phyloP scores from a whole-genome alignment of 768 basidiomycete genomes.

The Leccinum barrowsii region DNA sequence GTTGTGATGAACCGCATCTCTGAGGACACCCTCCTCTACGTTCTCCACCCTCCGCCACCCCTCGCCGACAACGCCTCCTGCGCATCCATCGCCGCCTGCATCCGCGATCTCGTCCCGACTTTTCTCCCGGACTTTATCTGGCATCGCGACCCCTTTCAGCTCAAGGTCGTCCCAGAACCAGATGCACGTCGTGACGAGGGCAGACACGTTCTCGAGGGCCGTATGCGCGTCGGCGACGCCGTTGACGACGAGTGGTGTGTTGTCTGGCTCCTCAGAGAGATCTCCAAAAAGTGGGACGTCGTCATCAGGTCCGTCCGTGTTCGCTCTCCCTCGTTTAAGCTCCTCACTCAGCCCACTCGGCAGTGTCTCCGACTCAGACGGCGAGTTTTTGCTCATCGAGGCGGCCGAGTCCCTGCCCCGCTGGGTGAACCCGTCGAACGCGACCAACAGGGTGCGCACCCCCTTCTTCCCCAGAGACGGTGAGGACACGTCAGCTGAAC shows the following conservation, averaged over 20 bases:
- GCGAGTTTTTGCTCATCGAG: constrained; percentile 95
- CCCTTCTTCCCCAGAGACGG: constrained; percentile 23
- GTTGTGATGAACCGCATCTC: constrained; percentile 73
- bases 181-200: constrained; percentile 30
- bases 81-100: constrained; percentile 65
- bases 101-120: constrained; percentile 52
- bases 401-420: constrained; percentile 84
- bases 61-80: constrained; percentile 57
- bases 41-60: constrained; percentile 57
- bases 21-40: constrained; percentile 82
- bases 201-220: constrained; percentile 70
- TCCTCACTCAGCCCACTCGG: background rate
- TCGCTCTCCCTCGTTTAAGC: background rate
- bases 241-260: constrained; percentile 98
- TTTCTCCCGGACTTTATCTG: constrained; percentile 65
- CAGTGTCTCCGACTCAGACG: constrained; percentile 80
- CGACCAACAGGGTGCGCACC: constrained; percentile 83
- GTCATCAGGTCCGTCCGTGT: constrained; percentile 62
- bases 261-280: constrained; percentile 82
- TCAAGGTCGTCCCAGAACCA: constrained; percentile 56
- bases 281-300: constrained; percentile 77
- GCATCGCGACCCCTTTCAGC: constrained; percentile 81
- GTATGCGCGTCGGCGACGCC: constrained; percentile 90
- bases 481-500: constrained; percentile 32
- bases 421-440: constrained; percentile 91